These are phyloP conservation scores for Microcera coccophila DNA, from an alignment of 2,329 filamentous ascomycete species.

Conservation along the genomic window DNA sequence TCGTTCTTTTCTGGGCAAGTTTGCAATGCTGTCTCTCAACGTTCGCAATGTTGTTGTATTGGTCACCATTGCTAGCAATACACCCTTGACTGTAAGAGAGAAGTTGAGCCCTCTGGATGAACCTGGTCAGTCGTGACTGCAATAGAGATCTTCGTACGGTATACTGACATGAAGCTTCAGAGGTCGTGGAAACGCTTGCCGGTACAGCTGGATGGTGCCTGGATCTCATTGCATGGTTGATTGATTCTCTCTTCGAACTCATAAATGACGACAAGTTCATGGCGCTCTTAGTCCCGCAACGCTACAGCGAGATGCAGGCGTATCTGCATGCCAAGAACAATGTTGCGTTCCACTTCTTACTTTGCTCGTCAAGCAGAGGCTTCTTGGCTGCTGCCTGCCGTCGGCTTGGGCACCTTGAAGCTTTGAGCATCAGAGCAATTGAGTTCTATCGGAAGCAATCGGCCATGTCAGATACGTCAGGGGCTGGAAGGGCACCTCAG, in stretches of 20 bases:
- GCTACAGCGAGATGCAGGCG: constrained; percentile 46
- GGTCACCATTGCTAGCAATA: constrained; percentile 59
- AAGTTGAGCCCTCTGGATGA: constrained; percentile 61
- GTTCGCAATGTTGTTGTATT: constrained; percentile 67
- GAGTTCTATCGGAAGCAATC: constrained; percentile 48
- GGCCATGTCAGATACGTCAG: constrained; percentile 37
- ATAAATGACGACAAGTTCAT: constrained; percentile 51
- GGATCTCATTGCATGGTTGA: constrained; percentile 62
- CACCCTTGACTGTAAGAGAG: constrained; percentile 50
- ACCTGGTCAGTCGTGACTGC: constrained; percentile 33
- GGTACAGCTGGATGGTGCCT: constrained; percentile 77
- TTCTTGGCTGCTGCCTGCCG: constrained; percentile 68
- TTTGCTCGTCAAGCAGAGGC: constrained; percentile 70
- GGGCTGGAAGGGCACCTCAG: constrained; percentile 40
- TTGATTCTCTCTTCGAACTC: constrained; percentile 56
- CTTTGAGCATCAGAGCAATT: constrained; percentile 45
- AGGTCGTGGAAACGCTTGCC: constrained; percentile 67
- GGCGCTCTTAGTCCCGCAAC: constrained; percentile 44
- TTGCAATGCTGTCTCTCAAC: constrained; percentile 71
- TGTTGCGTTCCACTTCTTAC: constrained; percentile 58
- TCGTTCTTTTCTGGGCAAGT: constrained; percentile 65
- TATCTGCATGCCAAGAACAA: constrained; percentile 55
- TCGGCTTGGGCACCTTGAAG: constrained; percentile 56
- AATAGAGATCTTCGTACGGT: background rate
- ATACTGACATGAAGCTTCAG: constrained; percentile 35